Percentiles rank a stretch among this genome's conserved stretches.
These are phyloP conservation scores for Umbelopsis sp. DNA, from an alignment of 192 early-diverging fungal species.

Conservation along the genomic window DNA sequence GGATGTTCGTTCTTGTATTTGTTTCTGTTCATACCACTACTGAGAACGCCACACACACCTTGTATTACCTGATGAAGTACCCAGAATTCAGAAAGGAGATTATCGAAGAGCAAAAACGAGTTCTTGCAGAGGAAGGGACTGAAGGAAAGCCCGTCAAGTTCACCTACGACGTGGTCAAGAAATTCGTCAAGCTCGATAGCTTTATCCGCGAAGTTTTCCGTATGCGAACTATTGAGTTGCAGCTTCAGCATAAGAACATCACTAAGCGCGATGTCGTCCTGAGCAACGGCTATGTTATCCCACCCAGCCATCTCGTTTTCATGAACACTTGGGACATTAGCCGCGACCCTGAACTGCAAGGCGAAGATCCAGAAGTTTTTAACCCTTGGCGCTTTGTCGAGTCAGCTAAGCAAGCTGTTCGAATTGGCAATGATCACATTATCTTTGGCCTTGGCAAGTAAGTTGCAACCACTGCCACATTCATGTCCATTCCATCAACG, in stretches of 20 bases:
- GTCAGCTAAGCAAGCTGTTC: constrained; percentile 32
- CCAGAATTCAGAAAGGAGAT: constrained; percentile 27
- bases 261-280: constrained; percentile 30
- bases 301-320: constrained; percentile 30
- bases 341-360: constrained; percentile 25
- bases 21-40: constrained; percentile 30
- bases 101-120: constrained; percentile 24
- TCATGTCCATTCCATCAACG: too few species aligned
- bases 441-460: constrained; percentile 48
- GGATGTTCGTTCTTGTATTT: constrained; percentile 27
- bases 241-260: constrained; percentile 27
- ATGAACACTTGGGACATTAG: constrained; percentile 34
- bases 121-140: constrained; percentile 25
- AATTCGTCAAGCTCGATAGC: constrained; percentile 34
- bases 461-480: background rate
- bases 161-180: constrained; percentile 26
- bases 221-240: constrained; percentile 22
- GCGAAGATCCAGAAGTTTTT: constrained; percentile 33
- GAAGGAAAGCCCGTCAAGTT: constrained; percentile 19
- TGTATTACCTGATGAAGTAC: constrained; percentile 26
- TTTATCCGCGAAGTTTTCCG: constrained; percentile 32
- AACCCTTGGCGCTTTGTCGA: constrained; percentile 41
- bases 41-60: constrained; percentile 1
- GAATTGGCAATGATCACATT: constrained; percentile 38
- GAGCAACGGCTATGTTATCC: constrained; percentile 38